Conservation (phyloP, 352 stramenopile species). For the Porosira glacialis region DNA sequence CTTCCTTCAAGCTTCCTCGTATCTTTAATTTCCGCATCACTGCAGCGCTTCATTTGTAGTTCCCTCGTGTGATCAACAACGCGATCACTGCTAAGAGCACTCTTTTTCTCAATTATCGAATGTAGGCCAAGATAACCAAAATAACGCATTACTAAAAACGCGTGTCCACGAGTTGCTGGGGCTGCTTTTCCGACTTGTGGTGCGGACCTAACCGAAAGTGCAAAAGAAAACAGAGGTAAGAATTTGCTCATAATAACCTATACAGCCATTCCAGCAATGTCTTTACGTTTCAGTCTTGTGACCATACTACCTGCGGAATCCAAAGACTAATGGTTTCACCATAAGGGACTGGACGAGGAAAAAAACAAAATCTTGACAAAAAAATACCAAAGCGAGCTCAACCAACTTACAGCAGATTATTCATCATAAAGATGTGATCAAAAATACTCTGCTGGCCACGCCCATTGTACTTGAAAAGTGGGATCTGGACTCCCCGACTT, state of each 20-base stretch:
- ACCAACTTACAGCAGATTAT: slow-evolving; percentile 66
- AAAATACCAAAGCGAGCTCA: neutral
- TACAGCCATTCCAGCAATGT: too few relatives aligned
- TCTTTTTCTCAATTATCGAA: slow-evolving; percentile 72
- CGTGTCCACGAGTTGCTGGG: slow-evolving; percentile 71
- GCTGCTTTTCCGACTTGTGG: slow-evolving; percentile 48
- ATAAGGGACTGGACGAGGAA: neutral
- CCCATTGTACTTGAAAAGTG: slow-evolving; percentile 73
- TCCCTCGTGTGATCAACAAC: slow-evolving; percentile 77
- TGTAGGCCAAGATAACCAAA: slow-evolving; percentile 82
- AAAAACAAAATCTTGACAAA: neutral
- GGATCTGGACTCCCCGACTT: slow-evolving; percentile 79
- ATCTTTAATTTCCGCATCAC: slow-evolving; percentile 20
- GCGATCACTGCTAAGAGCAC: slow-evolving; percentile 63
- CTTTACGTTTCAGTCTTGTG: too few relatives aligned
- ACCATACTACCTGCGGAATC: too few relatives aligned
- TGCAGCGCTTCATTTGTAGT: slow-evolving; percentile 58
- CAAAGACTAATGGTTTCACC: neutral
- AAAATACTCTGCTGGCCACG: slow-evolving; percentile 69
- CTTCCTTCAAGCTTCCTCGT: slow-evolving; percentile 33
- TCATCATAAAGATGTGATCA: slow-evolving; percentile 81
- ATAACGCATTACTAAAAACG: slow-evolving; percentile 80
- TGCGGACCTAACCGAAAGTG: slow-evolving; percentile 23
- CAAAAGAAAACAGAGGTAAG: neutral
- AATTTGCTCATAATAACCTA: too few relatives aligned